phyloP scores from a whole-genome alignment of 768 basidiomycete species.

The Suillus alpinus region DNA sequence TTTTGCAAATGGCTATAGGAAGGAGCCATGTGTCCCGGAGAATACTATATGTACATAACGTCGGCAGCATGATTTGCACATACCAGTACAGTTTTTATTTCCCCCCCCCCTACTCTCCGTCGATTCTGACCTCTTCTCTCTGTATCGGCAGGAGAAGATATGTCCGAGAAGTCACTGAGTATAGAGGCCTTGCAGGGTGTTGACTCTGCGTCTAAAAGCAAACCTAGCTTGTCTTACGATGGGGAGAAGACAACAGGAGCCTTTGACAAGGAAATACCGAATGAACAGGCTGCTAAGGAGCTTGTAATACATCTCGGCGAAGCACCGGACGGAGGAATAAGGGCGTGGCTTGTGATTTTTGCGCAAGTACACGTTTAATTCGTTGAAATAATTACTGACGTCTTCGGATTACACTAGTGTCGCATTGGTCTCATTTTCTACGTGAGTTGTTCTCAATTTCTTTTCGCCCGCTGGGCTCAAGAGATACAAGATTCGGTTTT shows the following conservation, averaged over 20 bases:
- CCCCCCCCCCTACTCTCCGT: not conserved
- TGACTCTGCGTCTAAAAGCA: not conserved
- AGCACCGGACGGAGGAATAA: slow-evolving; percentile 29
- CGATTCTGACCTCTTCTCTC: not conserved
- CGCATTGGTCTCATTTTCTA: slow-evolving; percentile 12
- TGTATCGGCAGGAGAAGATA: not conserved
- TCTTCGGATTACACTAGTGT: slow-evolving; percentile 35
- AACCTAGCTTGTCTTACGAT: not conserved
- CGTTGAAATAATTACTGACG: slow-evolving; percentile 14
- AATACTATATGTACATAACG: not conserved
- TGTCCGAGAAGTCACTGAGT: not conserved
- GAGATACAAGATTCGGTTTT: slow-evolving; percentile 54
- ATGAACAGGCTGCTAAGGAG: slow-evolving; percentile 2
- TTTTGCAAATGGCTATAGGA: not conserved
- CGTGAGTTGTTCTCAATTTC: not conserved
- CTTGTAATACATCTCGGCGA: slow-evolving; percentile 20
- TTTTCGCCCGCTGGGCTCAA: not conserved
- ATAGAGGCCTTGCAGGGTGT: not conserved
- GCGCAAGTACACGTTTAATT: slow-evolving; percentile 16
- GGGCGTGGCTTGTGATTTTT: slow-evolving; percentile 30
- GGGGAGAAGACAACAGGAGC: not conserved
- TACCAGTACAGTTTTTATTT: not conserved
- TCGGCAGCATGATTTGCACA: not conserved
- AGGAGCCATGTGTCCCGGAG: not conserved
- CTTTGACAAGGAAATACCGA: not conserved